Evolutionary conservation across 805 yeast genomes (phyloP), one percentile per base, ranked within the genome.

Genomic region (Cyberlindnera misumaiensis): DNA sequence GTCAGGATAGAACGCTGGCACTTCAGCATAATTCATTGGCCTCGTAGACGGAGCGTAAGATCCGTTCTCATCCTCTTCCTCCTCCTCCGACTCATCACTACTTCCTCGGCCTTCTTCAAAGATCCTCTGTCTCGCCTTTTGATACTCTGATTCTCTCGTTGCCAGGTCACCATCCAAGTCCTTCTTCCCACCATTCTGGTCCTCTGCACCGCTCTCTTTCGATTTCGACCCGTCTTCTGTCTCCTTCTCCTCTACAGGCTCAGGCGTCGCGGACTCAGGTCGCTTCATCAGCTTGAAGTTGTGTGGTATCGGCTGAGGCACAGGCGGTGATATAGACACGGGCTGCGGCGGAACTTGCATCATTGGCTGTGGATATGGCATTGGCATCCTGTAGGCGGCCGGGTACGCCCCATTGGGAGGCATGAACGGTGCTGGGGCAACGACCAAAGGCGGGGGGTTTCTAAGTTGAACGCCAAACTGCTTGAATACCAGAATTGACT

Each of bases 401-500:
- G 24, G 24, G 8, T 20, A 20, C 8, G 8, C 8, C 24, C 24
- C 24, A 20, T 8, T 20, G 8, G 24, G 24, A 6, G 24, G 24
- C 24, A 20, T 20, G 24, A 20, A 20, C 24, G 5, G 24, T 20
- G 24, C 24, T 20, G 24, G 24, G 24, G 24, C 24, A 20, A 8
- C 24, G 24, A 20, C 24, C 8, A 20, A 20, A 20, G 24, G 8
- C 24, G 24, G 24, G 8, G 53, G 53, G 5, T 35, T 35, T 1
- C 20, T 28, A 3, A 39, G 38, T 27, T 50, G 51, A 9, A 49
- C 58, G 6, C 51, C 51, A 33, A 57, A 47, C 32, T 54, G 60
- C 46, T 68, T 69, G 57, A 53, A 69, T 8, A 69, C 62, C 5
- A 67, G 55, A 17, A 69, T 63, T 16, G 77, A 68, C 36, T 63